A percentile compares a stretch with the other conserved stretches of the same genome.
These are phyloP conservation scores for Carex myosuroides DNA, from an alignment of 176 grass and related monocot genomes.

Conservation along the genomic window DNA sequence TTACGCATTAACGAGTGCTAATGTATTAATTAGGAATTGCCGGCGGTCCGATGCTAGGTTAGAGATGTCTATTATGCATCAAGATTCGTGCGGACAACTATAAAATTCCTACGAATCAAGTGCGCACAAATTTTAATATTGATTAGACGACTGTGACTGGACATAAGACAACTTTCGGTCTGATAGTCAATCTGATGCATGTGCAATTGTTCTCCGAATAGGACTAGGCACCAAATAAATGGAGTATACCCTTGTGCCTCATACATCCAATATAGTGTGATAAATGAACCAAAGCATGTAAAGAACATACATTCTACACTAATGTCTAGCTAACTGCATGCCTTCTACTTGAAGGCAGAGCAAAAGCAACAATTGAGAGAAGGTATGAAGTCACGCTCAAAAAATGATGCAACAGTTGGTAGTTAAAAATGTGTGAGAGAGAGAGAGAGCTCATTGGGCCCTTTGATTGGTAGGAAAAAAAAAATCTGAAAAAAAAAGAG, in stretches of 20 bases:
- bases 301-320: not conserved
- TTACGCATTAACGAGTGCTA: not conserved
- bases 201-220: not conserved
- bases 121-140: no score
- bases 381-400: not conserved
- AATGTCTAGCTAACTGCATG: constrained; percentile 1
- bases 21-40: not conserved
- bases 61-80: no score
- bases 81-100: no score
- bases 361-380: not conserved
- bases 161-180: no score
- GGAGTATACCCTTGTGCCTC: not conserved
- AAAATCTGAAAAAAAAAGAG: no score
- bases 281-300: not conserved
- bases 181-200: no score
- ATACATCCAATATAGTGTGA: not conserved
- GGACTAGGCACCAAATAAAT: constrained; percentile 8
- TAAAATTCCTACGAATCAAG: no score
- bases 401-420: not conserved
- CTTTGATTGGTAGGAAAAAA: no score
- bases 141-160: no score
- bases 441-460: not conserved
- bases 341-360: not conserved
- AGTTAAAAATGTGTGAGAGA: not conserved
- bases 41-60: no score